Percentiles rank a stretch among this genome's conserved stretches.
These are phyloP conservation scores for Sarocladium kiliense DNA, from an alignment of 2,329 filamentous ascomycete genomes.

Conservation along the genomic window DNA sequence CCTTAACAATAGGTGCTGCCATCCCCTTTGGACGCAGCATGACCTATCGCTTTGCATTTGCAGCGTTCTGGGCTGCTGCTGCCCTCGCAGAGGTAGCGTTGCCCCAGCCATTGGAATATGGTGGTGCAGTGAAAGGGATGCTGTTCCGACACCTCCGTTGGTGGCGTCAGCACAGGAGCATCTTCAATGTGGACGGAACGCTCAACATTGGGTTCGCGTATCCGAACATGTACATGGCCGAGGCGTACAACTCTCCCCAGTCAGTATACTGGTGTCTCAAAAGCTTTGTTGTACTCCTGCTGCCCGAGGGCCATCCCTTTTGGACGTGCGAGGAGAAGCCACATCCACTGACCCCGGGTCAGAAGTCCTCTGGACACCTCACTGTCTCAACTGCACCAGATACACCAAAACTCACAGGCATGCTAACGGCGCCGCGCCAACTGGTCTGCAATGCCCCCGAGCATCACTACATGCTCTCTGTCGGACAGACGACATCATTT, in stretches of 20 bases:
- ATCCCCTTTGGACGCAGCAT: conserved; percentile 48
- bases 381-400: neutral
- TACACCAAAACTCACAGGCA: neutral
- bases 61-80: conserved; percentile 41
- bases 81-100: conserved; percentile 36
- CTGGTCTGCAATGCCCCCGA: conserved; percentile 4
- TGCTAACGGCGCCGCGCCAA: conserved; percentile 6
- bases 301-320: conserved; percentile 33
- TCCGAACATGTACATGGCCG: conserved; percentile 47
- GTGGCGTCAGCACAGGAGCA: conserved; percentile 38
- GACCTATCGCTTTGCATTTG: conserved; percentile 46
- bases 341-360: neutral
- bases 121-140: conserved; percentile 40
- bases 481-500: conserved; percentile 32
- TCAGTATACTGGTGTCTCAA: conserved; percentile 52
- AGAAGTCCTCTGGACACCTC: neutral
- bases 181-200: conserved; percentile 44
- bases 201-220: conserved; percentile 39
- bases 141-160: conserved; percentile 44
- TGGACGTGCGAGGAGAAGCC: conserved; percentile 35
- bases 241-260: conserved; percentile 54
- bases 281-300: conserved; percentile 35
- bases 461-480: conserved; percentile 38
- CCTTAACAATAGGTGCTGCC: conserved; percentile 33
- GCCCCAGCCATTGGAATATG: conserved; percentile 28